Percentiles rank a stretch among this genome's conserved stretches.
Conservation (phyloP, 2,329 filamentous ascomycete species). For the Alternaria sp. region DNA sequence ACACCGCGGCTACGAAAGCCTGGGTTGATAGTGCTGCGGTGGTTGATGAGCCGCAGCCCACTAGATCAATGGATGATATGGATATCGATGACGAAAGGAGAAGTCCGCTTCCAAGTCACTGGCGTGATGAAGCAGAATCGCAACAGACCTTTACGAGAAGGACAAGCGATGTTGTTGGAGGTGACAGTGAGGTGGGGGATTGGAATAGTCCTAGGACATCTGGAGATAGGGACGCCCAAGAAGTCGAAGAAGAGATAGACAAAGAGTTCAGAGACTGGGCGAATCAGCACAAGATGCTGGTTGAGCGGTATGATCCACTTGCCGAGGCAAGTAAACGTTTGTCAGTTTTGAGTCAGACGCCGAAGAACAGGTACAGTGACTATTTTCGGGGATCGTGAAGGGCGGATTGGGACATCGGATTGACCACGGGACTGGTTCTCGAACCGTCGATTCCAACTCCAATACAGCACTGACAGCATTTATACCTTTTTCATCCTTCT, state of each 20-base stretch:
- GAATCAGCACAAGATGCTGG: conserved; percentile 6
- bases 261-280: background rate
- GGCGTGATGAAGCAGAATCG: background rate
- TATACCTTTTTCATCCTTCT: background rate
- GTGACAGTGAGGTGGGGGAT: background rate
- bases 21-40: background rate
- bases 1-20: background rate
- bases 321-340: background rate
- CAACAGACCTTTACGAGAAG: background rate
- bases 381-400: background rate
- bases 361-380: conserved; percentile 1
- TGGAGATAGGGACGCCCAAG: background rate
- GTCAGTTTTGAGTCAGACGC: background rate
- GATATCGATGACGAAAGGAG: background rate
- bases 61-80: background rate
- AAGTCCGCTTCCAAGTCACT: background rate
- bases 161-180: background rate
- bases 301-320: conserved; percentile 1
- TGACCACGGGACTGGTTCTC: background rate
- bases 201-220: background rate
- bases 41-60: background rate
- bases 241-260: background rate
- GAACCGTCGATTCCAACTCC: background rate
- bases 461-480: background rate
- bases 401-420: background rate